phyloP scores from a whole-genome alignment of 2,329 filamentous ascomycete species.

The Alternaria angustiovoidea region DNA sequence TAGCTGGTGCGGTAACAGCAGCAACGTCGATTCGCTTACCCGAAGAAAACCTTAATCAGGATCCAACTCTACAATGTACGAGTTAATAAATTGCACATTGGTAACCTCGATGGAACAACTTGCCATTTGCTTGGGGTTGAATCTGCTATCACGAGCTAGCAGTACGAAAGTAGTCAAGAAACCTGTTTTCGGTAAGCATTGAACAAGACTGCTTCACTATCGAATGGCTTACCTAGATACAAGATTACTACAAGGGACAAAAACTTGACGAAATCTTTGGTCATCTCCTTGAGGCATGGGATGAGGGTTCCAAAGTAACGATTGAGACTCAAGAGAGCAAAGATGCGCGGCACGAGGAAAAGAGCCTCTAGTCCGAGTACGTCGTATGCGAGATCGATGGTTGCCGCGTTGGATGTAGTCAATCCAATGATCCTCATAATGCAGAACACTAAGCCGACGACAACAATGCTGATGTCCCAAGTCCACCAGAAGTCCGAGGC shows the following conservation, averaged over 20 bases:
- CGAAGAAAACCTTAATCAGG: conserved; percentile 82
- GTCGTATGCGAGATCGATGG: conserved; percentile 85
- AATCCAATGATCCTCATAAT: conserved; percentile 73
- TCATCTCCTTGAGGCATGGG: conserved; percentile 91
- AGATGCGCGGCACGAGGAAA: conserved; percentile 87
- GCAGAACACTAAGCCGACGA: conserved; percentile 75
- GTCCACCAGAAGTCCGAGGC: conserved; percentile 48
- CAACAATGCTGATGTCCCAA: conserved; percentile 66
- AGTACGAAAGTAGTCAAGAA: conserved; percentile 89
- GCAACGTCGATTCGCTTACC: conserved; percentile 49
- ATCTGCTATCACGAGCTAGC: conserved; percentile 71
- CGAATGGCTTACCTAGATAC: conserved; percentile 68
- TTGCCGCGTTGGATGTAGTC: conserved; percentile 63
- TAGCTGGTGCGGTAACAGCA: background rate
- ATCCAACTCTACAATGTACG: conserved; percentile 65
- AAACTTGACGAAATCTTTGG: conserved; percentile 89
- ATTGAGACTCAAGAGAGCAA: conserved; percentile 84
- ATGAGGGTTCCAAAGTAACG: conserved; percentile 92
- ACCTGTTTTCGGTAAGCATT: conserved; percentile 54
- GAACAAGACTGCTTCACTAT: background rate
- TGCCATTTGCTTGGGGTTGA: conserved; percentile 70
- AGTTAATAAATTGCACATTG: conserved; percentile 17
- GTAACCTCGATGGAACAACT: background rate
- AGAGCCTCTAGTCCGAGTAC: conserved; percentile 88
- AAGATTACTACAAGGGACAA: conserved; percentile 79